Evolutionary conservation across 176 grass and related monocot genomes (phyloP).

Genomic region (Microstegium vimineum): DNA sequence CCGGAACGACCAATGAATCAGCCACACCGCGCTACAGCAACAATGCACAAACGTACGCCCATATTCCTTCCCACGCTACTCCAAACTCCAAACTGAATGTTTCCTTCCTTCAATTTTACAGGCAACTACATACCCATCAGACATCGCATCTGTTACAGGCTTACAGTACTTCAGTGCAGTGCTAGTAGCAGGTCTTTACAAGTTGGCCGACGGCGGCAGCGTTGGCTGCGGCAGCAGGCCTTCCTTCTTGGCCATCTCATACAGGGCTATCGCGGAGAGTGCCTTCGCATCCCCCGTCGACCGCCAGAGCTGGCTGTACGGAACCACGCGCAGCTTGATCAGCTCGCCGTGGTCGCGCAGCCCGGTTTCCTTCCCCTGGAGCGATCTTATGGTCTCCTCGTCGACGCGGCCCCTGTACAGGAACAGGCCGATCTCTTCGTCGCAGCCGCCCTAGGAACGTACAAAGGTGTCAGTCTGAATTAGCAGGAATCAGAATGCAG

Average conservation of each 20-base stretch:
- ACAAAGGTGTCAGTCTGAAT: not conserved
- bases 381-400: conserved; percentile 49
- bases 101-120: not conserved
- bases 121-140: no score
- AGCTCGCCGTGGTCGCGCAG: conserved; percentile 79
- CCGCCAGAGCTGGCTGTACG: conserved; percentile 67
- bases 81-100: not conserved
- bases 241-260: conserved; percentile 85
- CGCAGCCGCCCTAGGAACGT: conserved; percentile 60
- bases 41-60: not conserved
- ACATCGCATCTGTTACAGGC: not conserved
- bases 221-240: conserved; percentile 32
- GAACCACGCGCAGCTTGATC: conserved; percentile 69
- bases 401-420: conserved; percentile 50
- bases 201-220: not conserved
- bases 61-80: not conserved
- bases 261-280: conserved; percentile 76
- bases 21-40: no score
- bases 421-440: conserved; percentile 79
- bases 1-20: no score
- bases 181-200: not conserved
- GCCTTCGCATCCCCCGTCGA: conserved; percentile 57
- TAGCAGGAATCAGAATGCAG: not conserved
- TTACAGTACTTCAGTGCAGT: no score
- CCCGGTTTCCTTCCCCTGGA: conserved; percentile 87